These are phyloP conservation scores for Agapanthus africanus DNA, from an alignment of 106 monocot species.

Conservation along the genomic window DNA sequence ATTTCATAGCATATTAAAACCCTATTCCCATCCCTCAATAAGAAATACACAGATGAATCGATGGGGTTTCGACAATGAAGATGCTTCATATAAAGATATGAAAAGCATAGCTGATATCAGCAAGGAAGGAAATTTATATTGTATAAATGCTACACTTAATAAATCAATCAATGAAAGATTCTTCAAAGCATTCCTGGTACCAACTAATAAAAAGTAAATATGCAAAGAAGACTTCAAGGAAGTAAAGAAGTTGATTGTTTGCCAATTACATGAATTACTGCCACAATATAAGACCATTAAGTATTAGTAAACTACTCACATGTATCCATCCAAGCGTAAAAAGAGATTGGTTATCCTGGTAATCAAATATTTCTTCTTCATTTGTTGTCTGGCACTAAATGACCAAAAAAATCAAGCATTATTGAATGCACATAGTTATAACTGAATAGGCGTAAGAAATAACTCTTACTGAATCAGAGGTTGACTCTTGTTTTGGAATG, in stretches of 20 bases:
- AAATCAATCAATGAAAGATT: neutral
- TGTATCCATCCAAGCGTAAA: slow-evolving; percentile 99
- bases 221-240: neutral
- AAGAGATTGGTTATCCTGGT: slow-evolving; percentile 90
- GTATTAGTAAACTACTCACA: slow-evolving; percentile 37
- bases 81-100: neutral
- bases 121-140: neutral
- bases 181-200: neutral
- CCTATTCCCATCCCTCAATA: neutral
- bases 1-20: neutral
- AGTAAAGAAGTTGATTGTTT: too few relatives aligned
- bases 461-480: slow-evolving; percentile 77
- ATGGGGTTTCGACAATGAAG: neutral
- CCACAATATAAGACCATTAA: neutral
- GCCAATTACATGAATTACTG: neutral
- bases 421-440: neutral
- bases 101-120: neutral
- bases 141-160: neutral
- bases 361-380: slow-evolving; percentile 98
- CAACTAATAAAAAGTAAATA: neutral
- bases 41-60: neutral
- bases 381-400: slow-evolving; percentile 88
- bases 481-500: slow-evolving; percentile 91
- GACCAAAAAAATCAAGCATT: slow-evolving; percentile 7
- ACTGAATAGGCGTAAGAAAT: neutral